Percentiles rank a stretch among this genome's conserved stretches.
Conservation (phyloP, 495 filamentous ascomycete species). For the Aspergillus nanangensis region DNA sequence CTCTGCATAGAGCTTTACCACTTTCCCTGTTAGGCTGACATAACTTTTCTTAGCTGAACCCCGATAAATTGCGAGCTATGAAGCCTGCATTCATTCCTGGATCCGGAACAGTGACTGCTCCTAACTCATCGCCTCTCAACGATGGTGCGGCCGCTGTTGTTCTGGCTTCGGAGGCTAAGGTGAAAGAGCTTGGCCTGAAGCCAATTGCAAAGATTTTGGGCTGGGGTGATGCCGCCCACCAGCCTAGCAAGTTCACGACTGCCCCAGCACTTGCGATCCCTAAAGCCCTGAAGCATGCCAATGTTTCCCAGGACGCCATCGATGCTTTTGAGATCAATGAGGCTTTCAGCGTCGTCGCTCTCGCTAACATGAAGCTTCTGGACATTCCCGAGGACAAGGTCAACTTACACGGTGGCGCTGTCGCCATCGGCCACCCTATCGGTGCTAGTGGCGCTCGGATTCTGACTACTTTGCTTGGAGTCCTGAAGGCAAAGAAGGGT, state of each 20-base stretch:
- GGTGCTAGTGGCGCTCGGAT: slow-evolving; percentile 93
- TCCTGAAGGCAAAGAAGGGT: slow-evolving; percentile 81
- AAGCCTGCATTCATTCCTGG: slow-evolving; percentile 81
- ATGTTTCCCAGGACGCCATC: slow-evolving; percentile 65
- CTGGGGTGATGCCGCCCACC: slow-evolving; percentile 90
- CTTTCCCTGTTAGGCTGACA: not conserved
- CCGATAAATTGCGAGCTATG: slow-evolving; percentile 79
- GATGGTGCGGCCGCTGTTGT: slow-evolving; percentile 90
- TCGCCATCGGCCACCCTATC: slow-evolving; percentile 92
- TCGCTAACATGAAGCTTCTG: slow-evolving; percentile 93
- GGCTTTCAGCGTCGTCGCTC: slow-evolving; percentile 92
- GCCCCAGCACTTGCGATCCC: slow-evolving; percentile 92
- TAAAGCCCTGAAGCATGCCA: slow-evolving; percentile 91
- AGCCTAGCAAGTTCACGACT: slow-evolving; percentile 92
- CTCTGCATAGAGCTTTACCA: too few relatives aligned
- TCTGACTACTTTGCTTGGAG: slow-evolving; percentile 82
- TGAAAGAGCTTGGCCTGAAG: slow-evolving; percentile 83
- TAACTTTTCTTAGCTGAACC: slow-evolving; percentile 61
- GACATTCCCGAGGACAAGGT: slow-evolving; percentile 77
- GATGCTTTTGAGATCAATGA: slow-evolving; percentile 99
- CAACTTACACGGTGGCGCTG: slow-evolving; percentile 91
- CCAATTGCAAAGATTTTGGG: slow-evolving; percentile 93
- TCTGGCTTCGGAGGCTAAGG: slow-evolving; percentile 81
- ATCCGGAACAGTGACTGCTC: slow-evolving; percentile 86
- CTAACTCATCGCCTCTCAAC: slow-evolving; percentile 93